phyloP scores from a whole-genome alignment of 1,284 basidiomycete genomes.

The Bjerkandera adusta region DNA sequence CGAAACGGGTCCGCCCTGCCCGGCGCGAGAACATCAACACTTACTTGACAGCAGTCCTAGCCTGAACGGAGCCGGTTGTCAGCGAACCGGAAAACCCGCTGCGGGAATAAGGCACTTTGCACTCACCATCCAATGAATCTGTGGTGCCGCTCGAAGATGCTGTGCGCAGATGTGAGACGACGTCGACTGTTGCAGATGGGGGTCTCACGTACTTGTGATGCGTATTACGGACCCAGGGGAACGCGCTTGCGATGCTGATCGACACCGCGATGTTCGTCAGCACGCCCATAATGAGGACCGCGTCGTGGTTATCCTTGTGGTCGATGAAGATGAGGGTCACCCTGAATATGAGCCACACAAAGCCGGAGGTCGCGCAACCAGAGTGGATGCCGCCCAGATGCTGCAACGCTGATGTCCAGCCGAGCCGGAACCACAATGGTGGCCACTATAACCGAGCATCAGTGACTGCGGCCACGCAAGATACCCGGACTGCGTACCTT shows the following conservation, averaged over 20 bases:
- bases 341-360: conserved; percentile 62
- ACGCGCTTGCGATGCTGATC: conserved; percentile 58
- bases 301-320: conserved; percentile 49
- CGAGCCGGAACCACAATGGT: conserved; percentile 58
- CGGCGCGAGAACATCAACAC: conserved; percentile 23
- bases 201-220: conserved; percentile 57
- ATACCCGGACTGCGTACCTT: conserved; percentile 41
- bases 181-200: conserved; percentile 8
- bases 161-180: conserved; percentile 28
- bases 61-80: conserved; percentile 34
- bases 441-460: conserved; percentile 48
- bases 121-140: conserved; percentile 68
- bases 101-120: conserved; percentile 16
- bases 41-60: conserved; percentile 54
- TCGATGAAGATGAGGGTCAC: conserved; percentile 51
- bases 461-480: background rate
- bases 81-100: conserved; percentile 19
- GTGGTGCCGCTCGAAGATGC: conserved; percentile 68
- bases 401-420: conserved; percentile 60
- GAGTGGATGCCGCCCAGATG: conserved; percentile 72
- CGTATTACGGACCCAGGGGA: conserved; percentile 66
- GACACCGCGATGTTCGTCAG: conserved; percentile 55
- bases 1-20: too few species aligned
- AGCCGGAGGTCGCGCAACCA: conserved; percentile 64
- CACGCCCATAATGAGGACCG: conserved; percentile 57